Evolutionary conservation across 192 early-diverging fungal species (phyloP).

Genomic region (Podila verticillata): DNA sequence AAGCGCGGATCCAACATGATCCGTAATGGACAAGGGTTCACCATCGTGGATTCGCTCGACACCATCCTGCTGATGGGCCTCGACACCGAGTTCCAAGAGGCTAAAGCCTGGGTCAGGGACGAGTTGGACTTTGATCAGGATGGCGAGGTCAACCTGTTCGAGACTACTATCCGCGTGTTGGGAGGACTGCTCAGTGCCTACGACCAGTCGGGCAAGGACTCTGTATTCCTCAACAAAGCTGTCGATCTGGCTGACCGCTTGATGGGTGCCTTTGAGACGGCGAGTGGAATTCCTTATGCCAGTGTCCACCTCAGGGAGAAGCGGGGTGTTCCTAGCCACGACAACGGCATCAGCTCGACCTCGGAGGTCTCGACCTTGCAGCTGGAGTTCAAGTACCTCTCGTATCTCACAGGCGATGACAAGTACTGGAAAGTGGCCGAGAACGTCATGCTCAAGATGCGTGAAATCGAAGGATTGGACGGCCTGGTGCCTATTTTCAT

Average conservation of each 20-base stretch:
- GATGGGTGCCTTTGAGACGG: slow-evolving; percentile 66
- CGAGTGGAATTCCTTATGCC: slow-evolving; percentile 64
- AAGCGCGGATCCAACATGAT: slow-evolving; percentile 75
- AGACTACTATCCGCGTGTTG: slow-evolving; percentile 78
- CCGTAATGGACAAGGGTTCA: slow-evolving; percentile 73
- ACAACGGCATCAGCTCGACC: slow-evolving; percentile 46
- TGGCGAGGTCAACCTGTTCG: slow-evolving; percentile 75
- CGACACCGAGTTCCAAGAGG: slow-evolving; percentile 75
- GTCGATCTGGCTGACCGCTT: slow-evolving; percentile 70
- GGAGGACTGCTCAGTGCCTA: slow-evolving; percentile 82
- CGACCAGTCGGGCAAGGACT: slow-evolving; percentile 66
- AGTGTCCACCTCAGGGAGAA: slow-evolving; percentile 59
- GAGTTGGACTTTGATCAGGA: slow-evolving; percentile 75
- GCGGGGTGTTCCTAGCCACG: slow-evolving; percentile 36
- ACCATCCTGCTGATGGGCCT: slow-evolving; percentile 87
- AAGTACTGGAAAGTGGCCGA: slow-evolving; percentile 77
- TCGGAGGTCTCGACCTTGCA: slow-evolving; percentile 79
- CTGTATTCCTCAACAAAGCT: slow-evolving; percentile 68
- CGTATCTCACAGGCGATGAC: slow-evolving; percentile 69
- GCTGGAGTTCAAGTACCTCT: slow-evolving; percentile 79
- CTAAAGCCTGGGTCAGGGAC: slow-evolving; percentile 68
- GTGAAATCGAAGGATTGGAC: slow-evolving; percentile 57
- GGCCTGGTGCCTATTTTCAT: slow-evolving; percentile 83
- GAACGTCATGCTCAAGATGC: slow-evolving; percentile 63
- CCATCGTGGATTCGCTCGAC: slow-evolving; percentile 87